Percentiles rank a stretch among this genome's conserved stretches.
Conservation (phyloP, 371 early-diverging fungal genomes). For the Mortierella sp. region DNA sequence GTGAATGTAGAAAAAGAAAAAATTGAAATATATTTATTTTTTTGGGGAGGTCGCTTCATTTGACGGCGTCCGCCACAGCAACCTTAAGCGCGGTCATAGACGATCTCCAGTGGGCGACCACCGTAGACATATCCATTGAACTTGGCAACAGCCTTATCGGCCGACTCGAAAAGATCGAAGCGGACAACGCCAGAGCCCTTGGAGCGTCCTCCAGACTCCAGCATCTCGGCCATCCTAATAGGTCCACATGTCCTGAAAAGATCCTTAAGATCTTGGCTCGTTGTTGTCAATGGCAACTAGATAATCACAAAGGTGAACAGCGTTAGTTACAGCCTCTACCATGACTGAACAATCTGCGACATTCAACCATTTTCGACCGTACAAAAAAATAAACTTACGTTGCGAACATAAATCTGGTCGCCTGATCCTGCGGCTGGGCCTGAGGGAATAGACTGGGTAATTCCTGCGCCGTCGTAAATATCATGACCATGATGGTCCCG, state of each 20-base stretch:
- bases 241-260: constrained; percentile 74
- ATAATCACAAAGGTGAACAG: not conserved
- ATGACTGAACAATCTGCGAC: not conserved
- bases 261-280: constrained; percentile 76
- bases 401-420: constrained; percentile 71
- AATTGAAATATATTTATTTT: not conserved
- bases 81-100: constrained; percentile 21
- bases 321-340: not conserved
- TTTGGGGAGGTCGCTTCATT: not conserved
- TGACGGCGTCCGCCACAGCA: constrained; percentile 5
- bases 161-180: constrained; percentile 68
- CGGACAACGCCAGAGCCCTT: constrained; percentile 76
- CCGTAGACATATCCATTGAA: constrained; percentile 72
- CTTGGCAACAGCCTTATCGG: constrained; percentile 69
- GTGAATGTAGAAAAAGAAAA: not conserved
- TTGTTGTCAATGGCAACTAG: constrained; percentile 76
- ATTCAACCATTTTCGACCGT: not conserved
- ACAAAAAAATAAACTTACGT: constrained; percentile 56
- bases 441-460: constrained; percentile 26
- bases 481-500: constrained; percentile 26
- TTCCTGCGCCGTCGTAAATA: constrained; percentile 20
- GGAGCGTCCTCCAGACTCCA: constrained; percentile 66
- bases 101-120: constrained; percentile 65
- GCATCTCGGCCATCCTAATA: constrained; percentile 68
- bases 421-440: constrained; percentile 58